These are phyloP conservation scores for Candida qinlingensis DNA, from an alignment of 805 yeast species.

Conservation along the genomic window DNA sequence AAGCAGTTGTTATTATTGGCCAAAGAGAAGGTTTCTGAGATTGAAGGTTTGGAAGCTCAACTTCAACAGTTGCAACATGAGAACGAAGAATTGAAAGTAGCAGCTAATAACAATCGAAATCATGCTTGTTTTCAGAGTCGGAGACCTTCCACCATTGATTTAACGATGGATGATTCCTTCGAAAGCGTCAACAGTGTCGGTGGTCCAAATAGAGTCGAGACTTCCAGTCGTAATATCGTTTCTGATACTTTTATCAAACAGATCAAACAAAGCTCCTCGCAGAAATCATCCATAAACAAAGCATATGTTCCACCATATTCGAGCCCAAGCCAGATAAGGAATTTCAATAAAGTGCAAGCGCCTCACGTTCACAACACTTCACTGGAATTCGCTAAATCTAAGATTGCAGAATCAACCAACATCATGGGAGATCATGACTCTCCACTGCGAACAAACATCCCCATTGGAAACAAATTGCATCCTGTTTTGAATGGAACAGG, in stretches of 20 bases:
- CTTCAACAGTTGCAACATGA: conserved; percentile 11
- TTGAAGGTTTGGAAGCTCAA: conserved; percentile 11
- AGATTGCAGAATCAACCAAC: conserved; percentile 23
- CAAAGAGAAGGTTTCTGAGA: conserved; percentile 18
- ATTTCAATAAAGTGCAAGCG: background rate
- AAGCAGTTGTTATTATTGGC: conserved; percentile 19
- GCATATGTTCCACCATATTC: conserved; percentile 1
- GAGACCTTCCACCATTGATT: conserved; percentile 19
- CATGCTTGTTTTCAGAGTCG: background rate
- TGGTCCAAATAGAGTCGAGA: background rate
- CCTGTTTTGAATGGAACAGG: background rate
- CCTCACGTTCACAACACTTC: background rate
- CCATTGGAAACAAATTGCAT: conserved; percentile 4
- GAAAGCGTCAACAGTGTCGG: conserved; percentile 8
- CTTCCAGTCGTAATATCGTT: conserved; percentile 1
- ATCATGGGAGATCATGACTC: conserved; percentile 8
- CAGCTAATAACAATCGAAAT: background rate
- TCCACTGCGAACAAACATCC: conserved; percentile 5
- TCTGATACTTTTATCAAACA: conserved; percentile 18
- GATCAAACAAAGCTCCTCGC: conserved; percentile 16
- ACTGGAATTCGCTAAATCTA: conserved; percentile 13
- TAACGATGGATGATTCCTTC: conserved; percentile 16
- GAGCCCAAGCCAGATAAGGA: background rate
- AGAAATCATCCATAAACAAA: conserved; percentile 6
- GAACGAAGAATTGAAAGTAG: conserved; percentile 3